Conservation (phyloP, 2,329 filamentous ascomycete species). For the Aspergillus luchuensis region DNA sequence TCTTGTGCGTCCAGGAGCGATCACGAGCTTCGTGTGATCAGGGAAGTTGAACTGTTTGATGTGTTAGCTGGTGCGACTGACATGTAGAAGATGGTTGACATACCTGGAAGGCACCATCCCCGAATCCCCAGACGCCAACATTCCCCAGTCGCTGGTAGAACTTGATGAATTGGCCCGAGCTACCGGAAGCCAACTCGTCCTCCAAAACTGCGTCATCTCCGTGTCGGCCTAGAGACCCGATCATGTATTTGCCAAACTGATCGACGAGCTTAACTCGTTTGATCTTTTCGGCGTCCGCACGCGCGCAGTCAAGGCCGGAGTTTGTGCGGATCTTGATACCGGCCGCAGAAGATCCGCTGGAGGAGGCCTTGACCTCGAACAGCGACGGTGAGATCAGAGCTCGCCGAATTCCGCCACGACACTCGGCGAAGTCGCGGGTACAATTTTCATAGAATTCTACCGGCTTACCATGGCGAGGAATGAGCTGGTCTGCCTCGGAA, state of each 20-base stretch:
- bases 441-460: constrained; percentile 54
- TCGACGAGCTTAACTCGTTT: constrained; percentile 52
- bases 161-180: constrained; percentile 47
- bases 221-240: constrained; percentile 48
- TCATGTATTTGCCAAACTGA: constrained; percentile 57
- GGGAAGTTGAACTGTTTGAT: constrained; percentile 51
- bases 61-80: background rate
- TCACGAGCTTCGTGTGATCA: constrained; percentile 55
- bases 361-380: constrained; percentile 42
- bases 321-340: constrained; percentile 39
- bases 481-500: constrained; percentile 46
- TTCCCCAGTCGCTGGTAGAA: constrained; percentile 56
- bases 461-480: constrained; percentile 44
- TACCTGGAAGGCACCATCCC: constrained; percentile 51
- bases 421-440: constrained; percentile 34
- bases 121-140: constrained; percentile 57
- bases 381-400: constrained; percentile 43
- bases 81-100: constrained; percentile 8
- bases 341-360: constrained; percentile 22
- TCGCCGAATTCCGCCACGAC: constrained; percentile 42
- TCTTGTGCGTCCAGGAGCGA: constrained; percentile 44
- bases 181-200: constrained; percentile 28
- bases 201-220: constrained; percentile 38
- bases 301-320: constrained; percentile 35
- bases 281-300: constrained; percentile 49